A percentile compares a stretch with the other conserved stretches of the same genome.
phyloP scores from a whole-genome alignment of 768 basidiomycete species.

The Hebeloma cylindrosporum region DNA sequence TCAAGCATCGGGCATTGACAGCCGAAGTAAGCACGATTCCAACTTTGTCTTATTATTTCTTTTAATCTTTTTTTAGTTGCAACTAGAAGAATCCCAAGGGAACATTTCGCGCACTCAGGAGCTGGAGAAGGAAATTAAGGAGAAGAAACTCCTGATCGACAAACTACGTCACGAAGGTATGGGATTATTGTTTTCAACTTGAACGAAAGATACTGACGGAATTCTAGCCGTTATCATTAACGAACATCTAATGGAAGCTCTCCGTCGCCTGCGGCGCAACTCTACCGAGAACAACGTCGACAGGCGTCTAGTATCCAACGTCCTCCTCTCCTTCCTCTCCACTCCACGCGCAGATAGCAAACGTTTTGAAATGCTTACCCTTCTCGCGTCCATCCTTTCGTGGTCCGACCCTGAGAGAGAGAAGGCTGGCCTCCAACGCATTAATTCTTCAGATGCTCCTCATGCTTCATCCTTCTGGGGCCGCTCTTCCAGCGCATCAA shows the following conservation, averaged over 20 bases:
- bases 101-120: slow-evolving; percentile 66
- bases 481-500: slow-evolving; percentile 33
- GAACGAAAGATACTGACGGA: slow-evolving; percentile 2
- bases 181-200: slow-evolving; percentile 17
- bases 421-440: slow-evolving; percentile 81
- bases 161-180: slow-evolving; percentile 94
- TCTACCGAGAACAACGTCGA: slow-evolving; percentile 92
- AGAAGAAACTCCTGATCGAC: slow-evolving; percentile 92
- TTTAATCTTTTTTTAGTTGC: slow-evolving; percentile 45
- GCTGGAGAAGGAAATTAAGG: slow-evolving; percentile 89
- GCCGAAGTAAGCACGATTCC: slow-evolving; percentile 66
- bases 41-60: slow-evolving; percentile 5
- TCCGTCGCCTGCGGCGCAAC: slow-evolving; percentile 88
- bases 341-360: slow-evolving; percentile 92
- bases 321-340: slow-evolving; percentile 84
- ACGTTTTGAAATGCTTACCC: slow-evolving; percentile 92
- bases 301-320: slow-evolving; percentile 89
- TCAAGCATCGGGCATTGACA: slow-evolving; percentile 80
- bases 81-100: slow-evolving; percentile 70
- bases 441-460: slow-evolving; percentile 27
- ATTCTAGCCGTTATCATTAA: slow-evolving; percentile 90
- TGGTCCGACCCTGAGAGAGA: slow-evolving; percentile 93
- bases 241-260: slow-evolving; percentile 95
- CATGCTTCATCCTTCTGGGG: slow-evolving; percentile 42
- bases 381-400: slow-evolving; percentile 85